A percentile compares a stretch with the other conserved stretches of the same genome.
Conservation (phyloP, 2,329 filamentous ascomycete species). For the Emergomyces pasteurianus region DNA sequence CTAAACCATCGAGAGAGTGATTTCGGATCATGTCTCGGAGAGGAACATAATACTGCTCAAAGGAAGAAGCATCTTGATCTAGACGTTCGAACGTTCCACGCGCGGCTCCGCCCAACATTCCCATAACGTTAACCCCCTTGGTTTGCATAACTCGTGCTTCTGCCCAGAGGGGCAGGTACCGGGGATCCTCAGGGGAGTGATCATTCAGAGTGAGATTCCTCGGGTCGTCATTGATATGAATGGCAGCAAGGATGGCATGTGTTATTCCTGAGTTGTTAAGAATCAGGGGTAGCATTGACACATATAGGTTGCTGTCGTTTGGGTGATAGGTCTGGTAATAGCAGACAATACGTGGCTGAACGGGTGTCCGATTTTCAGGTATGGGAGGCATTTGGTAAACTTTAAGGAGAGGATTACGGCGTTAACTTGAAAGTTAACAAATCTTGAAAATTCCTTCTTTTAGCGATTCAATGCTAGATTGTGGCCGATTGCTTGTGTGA, state of each 20-base stretch:
- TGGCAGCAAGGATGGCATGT: conserved; percentile 74
- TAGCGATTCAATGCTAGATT: background rate
- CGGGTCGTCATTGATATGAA: conserved; percentile 65
- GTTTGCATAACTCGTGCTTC: conserved; percentile 63
- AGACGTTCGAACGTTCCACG: conserved; percentile 57
- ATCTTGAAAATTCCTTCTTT: background rate
- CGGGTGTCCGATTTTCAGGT: conserved; percentile 9
- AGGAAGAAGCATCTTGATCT: conserved; percentile 46
- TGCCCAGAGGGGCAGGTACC: conserved; percentile 63
- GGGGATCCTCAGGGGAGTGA: conserved; percentile 53
- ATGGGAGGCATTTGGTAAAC: conserved; percentile 27
- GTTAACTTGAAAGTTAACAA: background rate
- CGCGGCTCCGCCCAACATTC: conserved; percentile 79
- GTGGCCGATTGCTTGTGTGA: background rate
- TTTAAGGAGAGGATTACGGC: background rate
- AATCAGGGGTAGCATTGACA: conserved; percentile 51
- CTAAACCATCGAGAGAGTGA: conserved; percentile 55
- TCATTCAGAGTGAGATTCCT: conserved; percentile 68
- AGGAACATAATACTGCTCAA: conserved; percentile 63
- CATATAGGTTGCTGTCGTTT: conserved; percentile 36
- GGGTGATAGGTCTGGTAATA: conserved; percentile 57
- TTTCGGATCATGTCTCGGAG: conserved; percentile 52
- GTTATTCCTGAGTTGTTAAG: conserved; percentile 52
- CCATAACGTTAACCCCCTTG: conserved; percentile 65
- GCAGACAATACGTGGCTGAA: conserved; percentile 27